A percentile compares a stretch with the other conserved stretches of the same genome.
These are phyloP conservation scores for Podaxis mareebaensis DNA, from an alignment of 768 basidiomycete genomes.

Conservation along the genomic window DNA sequence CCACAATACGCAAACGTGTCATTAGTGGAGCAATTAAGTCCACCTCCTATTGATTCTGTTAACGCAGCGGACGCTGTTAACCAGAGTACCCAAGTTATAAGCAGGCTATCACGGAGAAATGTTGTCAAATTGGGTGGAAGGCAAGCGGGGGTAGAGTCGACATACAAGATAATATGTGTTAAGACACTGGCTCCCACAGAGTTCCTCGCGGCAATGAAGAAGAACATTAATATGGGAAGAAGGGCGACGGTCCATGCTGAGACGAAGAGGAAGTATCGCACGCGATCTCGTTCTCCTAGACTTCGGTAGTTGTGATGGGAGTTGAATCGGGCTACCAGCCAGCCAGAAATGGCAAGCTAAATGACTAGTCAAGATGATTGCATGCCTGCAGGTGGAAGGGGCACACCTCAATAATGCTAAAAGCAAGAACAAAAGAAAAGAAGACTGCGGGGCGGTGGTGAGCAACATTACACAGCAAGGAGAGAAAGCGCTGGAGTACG, in stretches of 20 bases:
- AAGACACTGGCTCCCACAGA: constrained; percentile 59
- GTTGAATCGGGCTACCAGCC: constrained; percentile 67
- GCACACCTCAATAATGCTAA: constrained; percentile 5
- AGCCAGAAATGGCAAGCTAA: constrained; percentile 72
- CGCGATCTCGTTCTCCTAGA: constrained; percentile 54
- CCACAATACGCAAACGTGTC: constrained; percentile 61
- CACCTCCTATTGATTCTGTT: constrained; percentile 65
- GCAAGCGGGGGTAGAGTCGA: constrained; percentile 17
- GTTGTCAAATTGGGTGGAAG: neutral
- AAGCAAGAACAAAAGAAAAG: constrained; percentile 1
- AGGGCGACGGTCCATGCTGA: constrained; percentile 71
- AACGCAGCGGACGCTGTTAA: constrained; percentile 70
- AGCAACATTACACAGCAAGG: neutral
- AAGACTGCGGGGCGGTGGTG: neutral
- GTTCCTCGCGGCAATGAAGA: constrained; percentile 56
- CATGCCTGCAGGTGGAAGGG: too few species aligned
- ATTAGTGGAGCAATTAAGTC: constrained; percentile 62
- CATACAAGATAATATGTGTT: constrained; percentile 66
- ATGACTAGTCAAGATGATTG: neutral
- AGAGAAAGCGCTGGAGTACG: neutral
- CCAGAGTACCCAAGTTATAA: constrained; percentile 80
- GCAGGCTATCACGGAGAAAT: constrained; percentile 42
- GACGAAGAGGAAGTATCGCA: constrained; percentile 68
- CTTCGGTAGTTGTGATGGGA: constrained; percentile 51
- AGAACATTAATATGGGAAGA: constrained; percentile 47